These are phyloP conservation scores for Xylaria sp. DNA, from an alignment of 2,329 filamentous ascomycete genomes.

Conservation along the genomic window DNA sequence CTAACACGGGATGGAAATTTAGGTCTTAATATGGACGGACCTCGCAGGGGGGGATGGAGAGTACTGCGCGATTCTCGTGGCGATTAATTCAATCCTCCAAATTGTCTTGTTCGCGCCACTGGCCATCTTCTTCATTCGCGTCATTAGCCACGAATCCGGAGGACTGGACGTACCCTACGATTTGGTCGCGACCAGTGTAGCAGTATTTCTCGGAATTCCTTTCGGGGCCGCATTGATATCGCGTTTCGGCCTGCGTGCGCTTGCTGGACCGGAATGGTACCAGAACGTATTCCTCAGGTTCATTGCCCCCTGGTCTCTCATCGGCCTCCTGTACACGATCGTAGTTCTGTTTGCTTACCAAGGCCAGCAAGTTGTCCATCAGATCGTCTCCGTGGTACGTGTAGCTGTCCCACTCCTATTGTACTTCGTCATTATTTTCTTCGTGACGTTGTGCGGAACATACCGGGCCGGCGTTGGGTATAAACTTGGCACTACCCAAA, in stretches of 20 bases:
- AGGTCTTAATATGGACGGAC: constrained; percentile 77
- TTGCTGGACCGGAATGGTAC: constrained; percentile 70
- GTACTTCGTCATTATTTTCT: constrained; percentile 83
- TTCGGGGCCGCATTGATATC: constrained; percentile 83
- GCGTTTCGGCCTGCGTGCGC: constrained; percentile 66
- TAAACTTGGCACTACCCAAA: constrained; percentile 76
- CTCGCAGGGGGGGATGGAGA: constrained; percentile 80
- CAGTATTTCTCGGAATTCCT: constrained; percentile 85
- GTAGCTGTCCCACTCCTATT: constrained; percentile 84
- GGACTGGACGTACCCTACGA: constrained; percentile 63
- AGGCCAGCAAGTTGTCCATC: constrained; percentile 78
- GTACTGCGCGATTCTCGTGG: constrained; percentile 85
- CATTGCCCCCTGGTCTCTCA: constrained; percentile 77
- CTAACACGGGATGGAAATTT: constrained; percentile 16
- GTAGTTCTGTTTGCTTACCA: constrained; percentile 86
- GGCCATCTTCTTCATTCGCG: constrained; percentile 73
- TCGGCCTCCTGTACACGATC: constrained; percentile 89
- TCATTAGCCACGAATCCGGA: constrained; percentile 66
- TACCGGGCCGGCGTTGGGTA: constrained; percentile 79
- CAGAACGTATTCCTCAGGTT: constrained; percentile 74
- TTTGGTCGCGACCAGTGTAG: constrained; percentile 81
- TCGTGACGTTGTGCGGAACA: constrained; percentile 70
- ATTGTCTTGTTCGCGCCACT: constrained; percentile 78
- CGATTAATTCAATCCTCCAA: constrained; percentile 78
- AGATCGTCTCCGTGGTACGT: constrained; percentile 83